Percentiles rank a stretch among this genome's conserved stretches.
These are phyloP conservation scores for Domatiomyces catenatus DNA, from an alignment of 2,329 filamentous ascomycete species.

Conservation along the genomic window DNA sequence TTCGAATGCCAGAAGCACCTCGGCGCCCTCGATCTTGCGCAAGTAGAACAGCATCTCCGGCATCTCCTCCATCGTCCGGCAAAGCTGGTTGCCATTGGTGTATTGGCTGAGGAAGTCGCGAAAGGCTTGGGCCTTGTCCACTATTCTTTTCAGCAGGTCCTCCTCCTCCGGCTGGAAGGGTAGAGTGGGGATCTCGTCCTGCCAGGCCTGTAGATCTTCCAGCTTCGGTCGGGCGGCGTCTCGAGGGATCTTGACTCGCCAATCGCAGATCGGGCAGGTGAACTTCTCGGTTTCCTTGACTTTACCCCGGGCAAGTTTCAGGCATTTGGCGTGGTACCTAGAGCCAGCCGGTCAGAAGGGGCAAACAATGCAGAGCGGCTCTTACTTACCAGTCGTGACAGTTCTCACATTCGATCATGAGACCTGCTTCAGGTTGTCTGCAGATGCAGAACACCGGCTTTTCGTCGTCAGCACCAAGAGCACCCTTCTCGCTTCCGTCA, in stretches of 20 bases:
- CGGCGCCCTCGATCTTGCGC: constrained; percentile 90
- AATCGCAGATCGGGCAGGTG: constrained; percentile 95
- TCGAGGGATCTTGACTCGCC: constrained; percentile 88
- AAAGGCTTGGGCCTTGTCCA: constrained; percentile 71
- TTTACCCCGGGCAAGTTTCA: constrained; percentile 94
- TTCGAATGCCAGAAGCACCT: constrained; percentile 78
- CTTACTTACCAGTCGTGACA: constrained; percentile 82
- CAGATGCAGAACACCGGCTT: constrained; percentile 95
- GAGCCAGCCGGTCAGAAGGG: constrained; percentile 4
- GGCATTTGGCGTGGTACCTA: constrained; percentile 93
- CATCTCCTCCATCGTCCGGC: constrained; percentile 70
- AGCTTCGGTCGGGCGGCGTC: constrained; percentile 91
- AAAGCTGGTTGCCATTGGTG: constrained; percentile 53
- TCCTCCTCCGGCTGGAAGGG: constrained; percentile 97
- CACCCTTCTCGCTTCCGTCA: constrained; percentile 36
- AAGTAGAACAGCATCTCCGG: constrained; percentile 88
- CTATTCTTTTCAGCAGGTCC: constrained; percentile 67
- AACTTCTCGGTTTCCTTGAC: constrained; percentile 98
- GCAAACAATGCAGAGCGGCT: background rate
- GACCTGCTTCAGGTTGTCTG: constrained; percentile 77
- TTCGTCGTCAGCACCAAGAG: constrained; percentile 36
- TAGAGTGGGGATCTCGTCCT: constrained; percentile 61
- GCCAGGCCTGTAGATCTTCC: constrained; percentile 71
- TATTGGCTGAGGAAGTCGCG: constrained; percentile 65
- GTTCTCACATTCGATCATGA: constrained; percentile 99